Percentiles rank a stretch among this genome's conserved stretches.
phyloP scores from a whole-genome alignment of 352 stramenopile species.

The Globisporangium polare region DNA sequence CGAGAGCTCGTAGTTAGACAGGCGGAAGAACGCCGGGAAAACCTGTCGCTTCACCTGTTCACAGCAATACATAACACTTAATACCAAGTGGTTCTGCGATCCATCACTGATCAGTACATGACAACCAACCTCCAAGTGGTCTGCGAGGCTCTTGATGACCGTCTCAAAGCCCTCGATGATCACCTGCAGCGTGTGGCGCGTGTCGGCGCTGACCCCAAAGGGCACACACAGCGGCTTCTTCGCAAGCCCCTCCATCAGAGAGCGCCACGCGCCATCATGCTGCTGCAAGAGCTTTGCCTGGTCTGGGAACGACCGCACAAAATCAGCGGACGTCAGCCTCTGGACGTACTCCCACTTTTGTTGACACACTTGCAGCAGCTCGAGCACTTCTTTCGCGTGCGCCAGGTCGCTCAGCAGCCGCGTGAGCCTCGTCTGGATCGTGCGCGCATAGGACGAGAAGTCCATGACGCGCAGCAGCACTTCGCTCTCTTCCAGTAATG shows the following conservation, averaged over 20 bases:
- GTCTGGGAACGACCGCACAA: slow-evolving; percentile 53
- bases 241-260: slow-evolving; percentile 37
- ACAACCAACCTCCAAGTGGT: slow-evolving; percentile 46
- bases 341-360: slow-evolving; percentile 70
- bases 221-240: slow-evolving; percentile 53
- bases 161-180: slow-evolving; percentile 55
- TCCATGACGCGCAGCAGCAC: slow-evolving; percentile 72
- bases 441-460: slow-evolving; percentile 57
- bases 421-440: slow-evolving; percentile 42
- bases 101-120: not conserved
- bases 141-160: slow-evolving; percentile 37
- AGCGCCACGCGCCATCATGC: slow-evolving; percentile 51
- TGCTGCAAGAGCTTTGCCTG: slow-evolving; percentile 48
- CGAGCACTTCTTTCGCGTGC: slow-evolving; percentile 44
- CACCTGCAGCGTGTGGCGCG: slow-evolving; percentile 32
- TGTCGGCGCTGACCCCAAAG: slow-evolving; percentile 46
- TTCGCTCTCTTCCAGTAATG: slow-evolving; percentile 66
- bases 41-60: slow-evolving; percentile 47
- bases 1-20: slow-evolving; percentile 59
- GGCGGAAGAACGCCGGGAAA: slow-evolving; percentile 59
- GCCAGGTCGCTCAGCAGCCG: slow-evolving; percentile 46
- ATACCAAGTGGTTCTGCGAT: not conserved
- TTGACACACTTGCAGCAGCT: slow-evolving; percentile 53
- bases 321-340: slow-evolving; percentile 54
- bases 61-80: not conserved